These are phyloP conservation scores for Ogataea degrootiae DNA, from an alignment of 805 yeast genomes.

Conservation along the genomic window DNA sequence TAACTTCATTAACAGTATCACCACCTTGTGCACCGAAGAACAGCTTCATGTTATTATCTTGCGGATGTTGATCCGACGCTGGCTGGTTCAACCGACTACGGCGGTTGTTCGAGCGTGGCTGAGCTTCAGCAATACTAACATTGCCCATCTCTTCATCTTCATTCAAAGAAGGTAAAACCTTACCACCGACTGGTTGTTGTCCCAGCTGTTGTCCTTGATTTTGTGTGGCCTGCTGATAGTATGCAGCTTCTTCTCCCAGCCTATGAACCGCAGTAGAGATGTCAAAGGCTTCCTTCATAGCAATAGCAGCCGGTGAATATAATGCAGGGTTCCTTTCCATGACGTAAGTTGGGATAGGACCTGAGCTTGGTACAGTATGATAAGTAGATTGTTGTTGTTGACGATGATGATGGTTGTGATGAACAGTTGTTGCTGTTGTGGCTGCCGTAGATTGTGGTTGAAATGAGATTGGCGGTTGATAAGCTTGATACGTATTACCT, in stretches of 20 bases:
- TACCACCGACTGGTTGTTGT: neutral
- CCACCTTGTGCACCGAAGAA: neutral
- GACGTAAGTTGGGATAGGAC: constrained; percentile 17
- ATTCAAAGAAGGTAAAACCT: constrained; percentile 4
- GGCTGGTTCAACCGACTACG: no score
- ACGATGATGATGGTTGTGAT: constrained; percentile 3
- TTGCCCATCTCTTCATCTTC: constrained; percentile 18
- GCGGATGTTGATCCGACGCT: no score
- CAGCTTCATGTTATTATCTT: neutral
- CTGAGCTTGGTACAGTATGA: neutral
- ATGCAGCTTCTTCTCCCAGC: constrained; percentile 46
- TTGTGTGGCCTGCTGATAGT: constrained; percentile 8
- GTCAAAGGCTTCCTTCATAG: constrained; percentile 56
- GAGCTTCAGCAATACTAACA: neutral
- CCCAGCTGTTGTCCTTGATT: neutral
- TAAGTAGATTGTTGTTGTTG: neutral
- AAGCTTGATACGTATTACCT: neutral
- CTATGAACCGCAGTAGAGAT: constrained; percentile 58
- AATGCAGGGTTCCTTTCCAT: constrained; percentile 23
- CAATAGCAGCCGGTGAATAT: constrained; percentile 55
- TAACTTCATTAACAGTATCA: neutral
- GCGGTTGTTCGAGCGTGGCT: no score
- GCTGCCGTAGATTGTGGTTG: constrained; percentile 13
- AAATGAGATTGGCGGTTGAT: neutral
- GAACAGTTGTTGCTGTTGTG: neutral